phyloP scores from a whole-genome alignment of 164 flowering plant species.

The Akebia trifoliata region DNA sequence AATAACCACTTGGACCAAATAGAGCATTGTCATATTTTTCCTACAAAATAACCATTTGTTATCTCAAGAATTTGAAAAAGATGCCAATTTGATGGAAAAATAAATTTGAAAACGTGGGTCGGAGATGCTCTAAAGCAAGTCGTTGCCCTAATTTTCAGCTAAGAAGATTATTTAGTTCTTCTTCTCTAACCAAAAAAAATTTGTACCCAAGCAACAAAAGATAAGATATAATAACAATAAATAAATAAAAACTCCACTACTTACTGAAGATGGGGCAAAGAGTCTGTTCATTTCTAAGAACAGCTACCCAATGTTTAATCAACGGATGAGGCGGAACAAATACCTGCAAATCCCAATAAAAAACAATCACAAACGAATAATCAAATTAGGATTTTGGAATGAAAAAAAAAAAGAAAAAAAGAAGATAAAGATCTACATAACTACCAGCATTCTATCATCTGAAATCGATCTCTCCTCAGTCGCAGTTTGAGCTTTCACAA shows the following conservation, averaged over 20 bases:
- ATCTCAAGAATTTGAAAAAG: no score
- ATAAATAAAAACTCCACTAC: no score
- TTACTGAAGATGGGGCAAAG: constrained; percentile 82
- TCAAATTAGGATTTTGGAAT: not conserved
- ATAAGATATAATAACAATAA: constrained; percentile 7
- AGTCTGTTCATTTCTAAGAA: constrained; percentile 85
- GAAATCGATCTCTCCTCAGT: constrained; percentile 30
- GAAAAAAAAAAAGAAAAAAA: not conserved
- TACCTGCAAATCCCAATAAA: constrained; percentile 45
- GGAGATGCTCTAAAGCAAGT: no score
- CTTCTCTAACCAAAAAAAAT: not conserved
- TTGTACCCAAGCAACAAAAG: not conserved
- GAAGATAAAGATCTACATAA: not conserved
- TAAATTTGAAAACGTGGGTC: no score
- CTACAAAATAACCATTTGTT: no score
- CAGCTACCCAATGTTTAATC: constrained; percentile 96
- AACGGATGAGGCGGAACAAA: constrained; percentile 94
- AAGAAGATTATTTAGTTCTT: no score
- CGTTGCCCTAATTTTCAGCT: no score
- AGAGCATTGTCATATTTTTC: no score
- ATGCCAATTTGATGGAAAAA: no score
- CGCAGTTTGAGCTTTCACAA: constrained; percentile 35
- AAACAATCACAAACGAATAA: not conserved
- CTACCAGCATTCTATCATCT: constrained; percentile 53
- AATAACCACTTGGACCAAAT: no score